These are phyloP conservation scores for Tolypocladium nubicola DNA, from an alignment of 2,329 filamentous ascomycete species.

Conservation along the genomic window DNA sequence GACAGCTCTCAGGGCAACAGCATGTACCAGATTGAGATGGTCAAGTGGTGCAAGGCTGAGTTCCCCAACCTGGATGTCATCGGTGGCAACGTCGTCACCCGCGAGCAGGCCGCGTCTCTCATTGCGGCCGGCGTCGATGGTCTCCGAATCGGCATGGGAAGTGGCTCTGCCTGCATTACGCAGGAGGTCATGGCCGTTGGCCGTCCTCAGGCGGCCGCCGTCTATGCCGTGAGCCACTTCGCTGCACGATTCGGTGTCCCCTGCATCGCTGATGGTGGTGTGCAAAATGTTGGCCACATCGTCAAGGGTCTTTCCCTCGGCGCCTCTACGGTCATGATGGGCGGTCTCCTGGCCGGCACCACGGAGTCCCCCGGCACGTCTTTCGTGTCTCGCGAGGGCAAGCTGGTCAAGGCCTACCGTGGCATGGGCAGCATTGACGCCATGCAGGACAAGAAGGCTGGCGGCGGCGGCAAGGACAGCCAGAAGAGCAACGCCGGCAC, in stretches of 20 bases:
- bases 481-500: constrained; percentile 88
- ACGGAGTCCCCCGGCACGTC: constrained; percentile 96
- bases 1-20: constrained; percentile 97
- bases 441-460: constrained; percentile 98
- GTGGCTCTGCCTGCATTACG: constrained; percentile 94
- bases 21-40: constrained; percentile 98
- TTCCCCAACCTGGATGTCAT: constrained; percentile 87
- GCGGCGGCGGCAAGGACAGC: constrained; percentile 58
- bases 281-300: constrained; percentile 98
- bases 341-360: constrained; percentile 89
- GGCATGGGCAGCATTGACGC: constrained; percentile 98
- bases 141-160: constrained; percentile 97
- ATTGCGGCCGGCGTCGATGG: constrained; percentile 94
- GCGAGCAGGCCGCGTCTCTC: constrained; percentile 84
- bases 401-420: constrained; percentile 98
- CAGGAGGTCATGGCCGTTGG: constrained; percentile 99
- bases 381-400: constrained; percentile 90
- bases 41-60: constrained; percentile 86
- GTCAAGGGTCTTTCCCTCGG: constrained; percentile 95
- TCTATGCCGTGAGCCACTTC: constrained; percentile 82
- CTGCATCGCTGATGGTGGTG: constrained; percentile 94
- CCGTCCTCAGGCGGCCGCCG: constrained; percentile 86
- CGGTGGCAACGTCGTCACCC: constrained; percentile 95
- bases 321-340: constrained; percentile 98
- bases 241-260: constrained; percentile 90